phyloP scores from a whole-genome alignment of 805 yeast genomes.

The Tetrapisispora phaffii region DNA sequence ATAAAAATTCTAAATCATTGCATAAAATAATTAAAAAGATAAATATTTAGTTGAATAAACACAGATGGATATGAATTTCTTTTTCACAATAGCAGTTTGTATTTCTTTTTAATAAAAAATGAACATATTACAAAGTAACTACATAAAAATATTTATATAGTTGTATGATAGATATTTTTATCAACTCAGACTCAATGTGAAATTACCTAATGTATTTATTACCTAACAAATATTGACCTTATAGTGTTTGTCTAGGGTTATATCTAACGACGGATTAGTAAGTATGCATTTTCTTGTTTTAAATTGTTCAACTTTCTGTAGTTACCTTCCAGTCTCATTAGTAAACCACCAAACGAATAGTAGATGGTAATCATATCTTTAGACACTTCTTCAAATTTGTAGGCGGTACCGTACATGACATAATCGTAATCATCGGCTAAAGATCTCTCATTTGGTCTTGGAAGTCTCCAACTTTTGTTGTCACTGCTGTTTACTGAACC shows the following conservation, averaged over 20 bases:
- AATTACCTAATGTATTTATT: neutral
- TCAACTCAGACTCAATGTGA: neutral
- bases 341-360: slow-evolving; percentile 90
- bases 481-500: slow-evolving; percentile 32
- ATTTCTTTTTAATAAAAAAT: neutral
- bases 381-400: slow-evolving; percentile 82
- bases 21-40: too few species aligned
- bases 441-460: slow-evolving; percentile 71
- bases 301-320: slow-evolving; percentile 79
- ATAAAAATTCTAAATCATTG: neutral
- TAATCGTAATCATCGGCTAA: slow-evolving; percentile 96
- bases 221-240: neutral
- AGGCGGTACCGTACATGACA: slow-evolving; percentile 96
- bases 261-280: slow-evolving; percentile 59
- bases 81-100: neutral
- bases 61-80: neutral
- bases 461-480: slow-evolving; percentile 40
- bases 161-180: neutral
- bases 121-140: slow-evolving; percentile 1
- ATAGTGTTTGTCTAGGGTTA: neutral
- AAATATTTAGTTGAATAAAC: too few species aligned
- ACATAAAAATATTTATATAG: neutral
- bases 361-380: slow-evolving; percentile 71
- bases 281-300: slow-evolving; percentile 89
- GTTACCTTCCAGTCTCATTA: slow-evolving; percentile 90